These are phyloP conservation scores for Balansia obtecta DNA, from an alignment of 2,329 filamentous ascomycete genomes.

Conservation along the genomic window DNA sequence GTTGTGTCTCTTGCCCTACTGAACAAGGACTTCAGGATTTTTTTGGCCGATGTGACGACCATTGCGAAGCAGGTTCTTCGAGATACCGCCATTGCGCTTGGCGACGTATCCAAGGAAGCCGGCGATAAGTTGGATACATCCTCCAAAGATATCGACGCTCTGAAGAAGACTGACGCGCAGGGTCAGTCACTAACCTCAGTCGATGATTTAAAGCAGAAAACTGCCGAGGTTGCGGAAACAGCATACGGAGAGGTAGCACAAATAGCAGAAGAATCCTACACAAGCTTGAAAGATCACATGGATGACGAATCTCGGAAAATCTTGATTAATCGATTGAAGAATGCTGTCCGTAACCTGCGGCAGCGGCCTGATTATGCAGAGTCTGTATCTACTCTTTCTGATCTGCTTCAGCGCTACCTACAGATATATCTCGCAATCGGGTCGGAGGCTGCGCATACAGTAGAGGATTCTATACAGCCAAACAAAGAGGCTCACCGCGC, in stretches of 20 bases:
- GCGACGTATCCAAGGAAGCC: slow-evolving; percentile 60
- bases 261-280: slow-evolving; percentile 49
- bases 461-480: slow-evolving; percentile 57
- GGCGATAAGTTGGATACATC: slow-evolving; percentile 64
- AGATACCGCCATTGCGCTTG: slow-evolving; percentile 71
- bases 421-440: slow-evolving; percentile 63
- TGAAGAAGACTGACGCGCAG: slow-evolving; percentile 26
- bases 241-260: slow-evolving; percentile 2
- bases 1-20: slow-evolving; percentile 75
- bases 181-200: slow-evolving; percentile 33
- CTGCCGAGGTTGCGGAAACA: slow-evolving; percentile 36
- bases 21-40: slow-evolving; percentile 81
- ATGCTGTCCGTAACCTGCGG: slow-evolving; percentile 60
- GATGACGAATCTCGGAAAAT: slow-evolving; percentile 60
- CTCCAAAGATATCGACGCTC: slow-evolving; percentile 36
- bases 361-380: slow-evolving; percentile 72
- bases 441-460: slow-evolving; percentile 51
- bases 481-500: slow-evolving; percentile 68
- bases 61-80: slow-evolving; percentile 76
- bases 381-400: slow-evolving; percentile 67
- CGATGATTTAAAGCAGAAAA: slow-evolving; percentile 50
- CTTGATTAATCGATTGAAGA: slow-evolving; percentile 62
- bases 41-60: slow-evolving; percentile 67
- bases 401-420: slow-evolving; percentile 68
- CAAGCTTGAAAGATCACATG: slow-evolving; percentile 56